Conservation (phyloP, 1,284 basidiomycete species). For the Microbotryum lychnidis-dioicae region DNA sequence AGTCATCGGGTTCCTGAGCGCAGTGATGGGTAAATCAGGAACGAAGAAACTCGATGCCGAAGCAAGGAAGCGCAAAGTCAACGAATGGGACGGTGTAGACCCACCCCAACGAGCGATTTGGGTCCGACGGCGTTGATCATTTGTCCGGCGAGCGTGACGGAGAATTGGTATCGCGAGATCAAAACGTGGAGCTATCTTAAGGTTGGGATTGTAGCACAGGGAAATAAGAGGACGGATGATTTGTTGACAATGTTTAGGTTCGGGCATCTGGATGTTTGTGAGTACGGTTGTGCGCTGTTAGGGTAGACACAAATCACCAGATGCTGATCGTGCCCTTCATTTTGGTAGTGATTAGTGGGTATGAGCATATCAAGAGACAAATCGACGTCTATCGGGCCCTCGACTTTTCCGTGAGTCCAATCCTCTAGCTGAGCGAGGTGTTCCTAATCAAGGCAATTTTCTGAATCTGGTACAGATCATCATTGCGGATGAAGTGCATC, state of each 20-base stretch:
- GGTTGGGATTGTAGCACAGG: constrained; percentile 90
- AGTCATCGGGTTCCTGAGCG: constrained; percentile 89
- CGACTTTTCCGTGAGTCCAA: constrained; percentile 28
- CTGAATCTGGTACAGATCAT: constrained; percentile 51
- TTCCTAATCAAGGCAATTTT: constrained; percentile 30
- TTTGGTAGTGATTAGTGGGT: constrained; percentile 57
- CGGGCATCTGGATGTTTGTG: constrained; percentile 20
- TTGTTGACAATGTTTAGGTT: constrained; percentile 82
- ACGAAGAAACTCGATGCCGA: constrained; percentile 57
- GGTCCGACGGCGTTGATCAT: constrained; percentile 84
- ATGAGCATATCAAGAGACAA: constrained; percentile 58
- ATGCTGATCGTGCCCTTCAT: constrained; percentile 33
- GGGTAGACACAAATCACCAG: constrained; percentile 41
- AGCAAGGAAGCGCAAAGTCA: constrained; percentile 52
- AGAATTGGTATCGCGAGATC: constrained; percentile 98
- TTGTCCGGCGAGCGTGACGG: constrained; percentile 88
- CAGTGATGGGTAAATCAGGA: constrained; percentile 70
- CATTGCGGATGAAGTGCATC: constrained; percentile 75
- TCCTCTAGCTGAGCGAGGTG: not conserved
- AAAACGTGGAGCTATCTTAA: constrained; percentile 77
- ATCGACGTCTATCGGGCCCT: constrained; percentile 58
- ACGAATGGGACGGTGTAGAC: constrained; percentile 56
- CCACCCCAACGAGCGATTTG: constrained; percentile 53
- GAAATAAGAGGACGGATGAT: constrained; percentile 89
- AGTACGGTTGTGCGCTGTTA: not conserved